A percentile compares a stretch with the other conserved stretches of the same genome.
Evolutionary conservation across 257 asterid species (phyloP).

Genomic region (Echium plantagineum): DNA sequence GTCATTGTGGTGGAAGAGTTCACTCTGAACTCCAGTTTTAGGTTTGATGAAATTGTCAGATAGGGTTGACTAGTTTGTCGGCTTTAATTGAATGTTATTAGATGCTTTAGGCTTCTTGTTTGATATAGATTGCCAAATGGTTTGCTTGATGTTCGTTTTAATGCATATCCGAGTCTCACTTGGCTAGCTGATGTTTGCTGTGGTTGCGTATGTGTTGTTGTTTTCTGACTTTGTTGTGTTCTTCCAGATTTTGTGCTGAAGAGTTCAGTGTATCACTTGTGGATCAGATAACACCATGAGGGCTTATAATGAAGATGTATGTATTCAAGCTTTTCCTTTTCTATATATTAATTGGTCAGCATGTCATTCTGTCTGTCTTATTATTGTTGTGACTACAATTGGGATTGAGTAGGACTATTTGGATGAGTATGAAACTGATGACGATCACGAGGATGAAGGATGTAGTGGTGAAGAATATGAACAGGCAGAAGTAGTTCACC

Average conservation of each 20-base stretch:
- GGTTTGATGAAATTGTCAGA: neutral
- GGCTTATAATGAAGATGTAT: neutral
- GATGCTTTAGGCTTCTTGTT: neutral
- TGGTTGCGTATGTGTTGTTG: neutral
- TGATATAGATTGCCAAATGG: neutral
- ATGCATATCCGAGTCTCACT: neutral
- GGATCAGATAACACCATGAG: neutral
- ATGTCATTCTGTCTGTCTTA: neutral
- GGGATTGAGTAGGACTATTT: slow-evolving; percentile 31
- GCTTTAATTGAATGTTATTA: no score
- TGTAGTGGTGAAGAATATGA: slow-evolving; percentile 37
- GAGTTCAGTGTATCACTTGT: neutral
- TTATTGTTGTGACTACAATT: no score
- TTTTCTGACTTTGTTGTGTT: neutral
- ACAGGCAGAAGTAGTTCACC: slow-evolving; percentile 42
- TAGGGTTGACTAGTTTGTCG: neutral
- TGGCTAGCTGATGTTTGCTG: neutral
- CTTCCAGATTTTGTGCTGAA: neutral
- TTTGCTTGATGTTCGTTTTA: no score
- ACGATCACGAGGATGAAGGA: slow-evolving; percentile 47
- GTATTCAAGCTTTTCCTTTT: neutral
- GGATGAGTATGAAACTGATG: slow-evolving; percentile 64
- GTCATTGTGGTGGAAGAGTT: no score
- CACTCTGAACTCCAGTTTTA: neutral
- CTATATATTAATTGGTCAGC: neutral